phyloP scores from a whole-genome alignment of 768 basidiomycete species.

The Lactarius sp. region DNA sequence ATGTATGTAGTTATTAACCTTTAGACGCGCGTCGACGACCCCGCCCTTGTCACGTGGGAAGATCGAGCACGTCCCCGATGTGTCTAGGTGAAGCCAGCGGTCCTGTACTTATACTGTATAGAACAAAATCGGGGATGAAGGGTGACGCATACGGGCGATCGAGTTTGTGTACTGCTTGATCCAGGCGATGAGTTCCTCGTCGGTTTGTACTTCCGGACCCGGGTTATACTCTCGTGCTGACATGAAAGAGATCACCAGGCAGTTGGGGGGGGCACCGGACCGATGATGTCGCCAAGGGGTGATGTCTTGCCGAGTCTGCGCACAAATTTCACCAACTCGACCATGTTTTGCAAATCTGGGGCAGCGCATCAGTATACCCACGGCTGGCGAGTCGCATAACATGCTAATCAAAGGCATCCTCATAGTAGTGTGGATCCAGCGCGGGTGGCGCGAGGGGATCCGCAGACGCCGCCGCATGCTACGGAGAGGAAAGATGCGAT shows the following conservation, averaged over 20 bases:
- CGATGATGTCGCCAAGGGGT: conserved; percentile 30
- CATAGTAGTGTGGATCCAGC: conserved; percentile 34
- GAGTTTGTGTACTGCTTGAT: conserved; percentile 6
- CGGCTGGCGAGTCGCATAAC: neutral
- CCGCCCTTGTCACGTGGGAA: conserved; percentile 47
- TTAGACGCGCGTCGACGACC: conserved; percentile 46
- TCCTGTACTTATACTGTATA: too few species aligned
- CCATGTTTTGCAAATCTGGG: conserved; percentile 30
- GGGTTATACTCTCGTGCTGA: conserved; percentile 33
- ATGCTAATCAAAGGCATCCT: conserved; percentile 32
- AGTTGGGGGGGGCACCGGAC: conserved; percentile 7
- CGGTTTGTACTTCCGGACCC: conserved; percentile 30
- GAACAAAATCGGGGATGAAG: conserved; percentile 24
- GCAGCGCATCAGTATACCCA: neutral
- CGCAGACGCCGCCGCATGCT: conserved; percentile 31
- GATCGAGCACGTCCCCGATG: conserved; percentile 48
- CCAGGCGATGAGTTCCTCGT: conserved; percentile 29
- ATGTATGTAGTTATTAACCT: conserved; percentile 30
- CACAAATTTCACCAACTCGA: conserved; percentile 32
- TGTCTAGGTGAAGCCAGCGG: conserved; percentile 34
- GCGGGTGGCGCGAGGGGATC: conserved; percentile 31
- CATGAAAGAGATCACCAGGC: neutral
- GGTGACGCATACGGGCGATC: conserved; percentile 18
- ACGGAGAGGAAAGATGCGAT: conserved; percentile 6
- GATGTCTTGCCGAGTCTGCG: conserved; percentile 27